Evolutionary conservation across 495 filamentous ascomycete species (phyloP).

Genomic region (Aspergillus carlsbadensis): DNA sequence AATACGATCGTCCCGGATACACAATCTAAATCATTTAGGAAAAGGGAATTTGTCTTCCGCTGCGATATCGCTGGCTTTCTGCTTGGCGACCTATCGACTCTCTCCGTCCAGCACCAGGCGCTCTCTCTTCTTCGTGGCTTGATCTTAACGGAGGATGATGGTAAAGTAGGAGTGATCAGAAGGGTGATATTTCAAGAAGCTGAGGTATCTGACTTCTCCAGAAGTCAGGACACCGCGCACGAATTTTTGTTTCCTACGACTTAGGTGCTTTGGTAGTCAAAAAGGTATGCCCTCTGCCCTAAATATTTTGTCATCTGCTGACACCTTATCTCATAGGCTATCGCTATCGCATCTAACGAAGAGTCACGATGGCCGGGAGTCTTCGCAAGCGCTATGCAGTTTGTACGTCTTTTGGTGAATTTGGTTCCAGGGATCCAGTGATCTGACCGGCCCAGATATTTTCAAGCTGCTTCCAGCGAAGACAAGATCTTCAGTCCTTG

Average conservation of each 20-base stretch:
- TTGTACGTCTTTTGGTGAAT: not conserved
- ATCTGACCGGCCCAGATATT: not conserved
- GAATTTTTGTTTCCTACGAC: not conserved
- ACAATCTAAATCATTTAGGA: not conserved
- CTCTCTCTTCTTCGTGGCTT: not conserved
- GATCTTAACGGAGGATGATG: too few relatives aligned
- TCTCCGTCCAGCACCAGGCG: not conserved
- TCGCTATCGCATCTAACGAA: not conserved
- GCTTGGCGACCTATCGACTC: not conserved
- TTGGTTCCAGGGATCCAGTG: not conserved
- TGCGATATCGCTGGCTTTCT: not conserved
- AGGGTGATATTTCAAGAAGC: too few relatives aligned
- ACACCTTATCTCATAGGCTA: not conserved
- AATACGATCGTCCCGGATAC: not conserved
- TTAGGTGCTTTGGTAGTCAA: not conserved
- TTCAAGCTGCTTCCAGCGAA: not conserved
- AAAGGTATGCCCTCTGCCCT: too few relatives aligned
- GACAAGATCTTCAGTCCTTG: not conserved
- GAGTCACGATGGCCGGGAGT: not conserved
- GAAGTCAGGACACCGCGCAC: not conserved
- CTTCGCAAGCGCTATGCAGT: not conserved
- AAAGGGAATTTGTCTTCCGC: not conserved
- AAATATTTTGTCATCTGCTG: too few relatives aligned
- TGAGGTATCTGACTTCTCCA: not conserved
- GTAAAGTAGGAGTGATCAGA: too few relatives aligned